phyloP scores from a whole-genome alignment of 768 basidiomycete species.

The Naganishia antarctica region DNA sequence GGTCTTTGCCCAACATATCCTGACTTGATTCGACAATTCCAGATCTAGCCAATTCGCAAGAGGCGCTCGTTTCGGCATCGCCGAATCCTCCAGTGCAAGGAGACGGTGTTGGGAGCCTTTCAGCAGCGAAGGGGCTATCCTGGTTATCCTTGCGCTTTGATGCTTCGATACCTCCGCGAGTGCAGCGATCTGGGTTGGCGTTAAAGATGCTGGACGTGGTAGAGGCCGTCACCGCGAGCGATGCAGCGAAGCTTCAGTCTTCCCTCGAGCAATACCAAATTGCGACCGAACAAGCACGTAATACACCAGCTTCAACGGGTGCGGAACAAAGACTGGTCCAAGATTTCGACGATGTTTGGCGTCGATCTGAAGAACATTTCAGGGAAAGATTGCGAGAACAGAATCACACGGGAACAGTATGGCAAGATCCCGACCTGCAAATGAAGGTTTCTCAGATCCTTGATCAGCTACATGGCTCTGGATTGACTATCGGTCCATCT shows the following conservation, averaged over 20 bases:
- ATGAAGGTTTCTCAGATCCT: not conserved
- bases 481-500: too few relatives aligned
- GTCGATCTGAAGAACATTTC: not conserved
- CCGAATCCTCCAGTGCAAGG: too few relatives aligned
- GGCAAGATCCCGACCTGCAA: not conserved
- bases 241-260: not conserved
- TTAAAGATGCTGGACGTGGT: slow-evolving; percentile 12
- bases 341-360: not conserved
- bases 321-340: not conserved
- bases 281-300: not conserved
- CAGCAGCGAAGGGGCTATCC: not conserved
- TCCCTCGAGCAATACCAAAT: not conserved
- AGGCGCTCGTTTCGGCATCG: too few relatives aligned
- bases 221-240: not conserved
- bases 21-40: too few relatives aligned
- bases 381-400: not conserved
- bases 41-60: too few relatives aligned
- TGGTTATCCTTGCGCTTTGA: slow-evolving; percentile 3
- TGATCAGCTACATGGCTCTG: not conserved
- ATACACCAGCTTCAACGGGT: not conserved
- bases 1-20: too few relatives aligned
- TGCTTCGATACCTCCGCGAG: not conserved
- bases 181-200: not conserved
- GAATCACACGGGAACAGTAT: not conserved
- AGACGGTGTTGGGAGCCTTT: too few relatives aligned